Conservation (phyloP, 23 red algal species). For the Chondrus crispus region DNA sequence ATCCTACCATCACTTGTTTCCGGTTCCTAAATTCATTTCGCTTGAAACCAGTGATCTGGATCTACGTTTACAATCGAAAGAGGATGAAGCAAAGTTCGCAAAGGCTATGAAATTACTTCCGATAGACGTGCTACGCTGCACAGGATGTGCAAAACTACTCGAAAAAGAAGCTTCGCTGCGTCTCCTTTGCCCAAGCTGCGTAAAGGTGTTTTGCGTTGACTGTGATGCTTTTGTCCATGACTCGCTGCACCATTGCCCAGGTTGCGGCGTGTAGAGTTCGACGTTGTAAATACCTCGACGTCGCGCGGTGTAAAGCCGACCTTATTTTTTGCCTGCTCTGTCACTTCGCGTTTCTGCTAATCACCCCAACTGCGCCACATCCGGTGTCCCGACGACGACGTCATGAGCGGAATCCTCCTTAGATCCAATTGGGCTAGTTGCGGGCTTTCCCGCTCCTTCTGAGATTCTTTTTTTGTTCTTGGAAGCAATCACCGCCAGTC, state of each 20-base stretch:
- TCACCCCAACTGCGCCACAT: too few relatives aligned
- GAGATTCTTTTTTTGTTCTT: conserved; percentile 20
- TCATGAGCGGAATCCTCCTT: too few relatives aligned
- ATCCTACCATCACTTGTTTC: conserved; percentile 98
- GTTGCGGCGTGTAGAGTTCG: too few relatives aligned
- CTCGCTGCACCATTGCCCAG: conserved; percentile 79
- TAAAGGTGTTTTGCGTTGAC: conserved; percentile 78
- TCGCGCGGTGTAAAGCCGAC: too few relatives aligned
- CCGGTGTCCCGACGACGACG: too few relatives aligned
- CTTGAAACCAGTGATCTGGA: not conserved
- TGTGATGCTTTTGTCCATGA: conserved; percentile 96
- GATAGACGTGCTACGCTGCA: conserved; percentile 37
- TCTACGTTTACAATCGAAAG: too few relatives aligned
- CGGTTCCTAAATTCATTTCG: conserved; percentile 68
- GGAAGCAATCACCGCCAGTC: conserved; percentile 44
- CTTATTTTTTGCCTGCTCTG: too few relatives aligned
- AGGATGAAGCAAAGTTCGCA: too few relatives aligned
- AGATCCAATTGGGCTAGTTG: not conserved
- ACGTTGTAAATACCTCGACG: too few relatives aligned
- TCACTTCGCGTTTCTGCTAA: too few relatives aligned
- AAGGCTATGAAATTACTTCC: not conserved
- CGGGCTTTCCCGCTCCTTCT: not conserved
- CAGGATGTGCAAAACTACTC: conserved; percentile 44
- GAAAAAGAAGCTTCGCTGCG: conserved; percentile 28
- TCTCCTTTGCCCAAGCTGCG: conserved; percentile 72